These are phyloP conservation scores for Aspergillus latus DNA, from an alignment of 2,329 filamentous ascomycete species.

Conservation along the genomic window DNA sequence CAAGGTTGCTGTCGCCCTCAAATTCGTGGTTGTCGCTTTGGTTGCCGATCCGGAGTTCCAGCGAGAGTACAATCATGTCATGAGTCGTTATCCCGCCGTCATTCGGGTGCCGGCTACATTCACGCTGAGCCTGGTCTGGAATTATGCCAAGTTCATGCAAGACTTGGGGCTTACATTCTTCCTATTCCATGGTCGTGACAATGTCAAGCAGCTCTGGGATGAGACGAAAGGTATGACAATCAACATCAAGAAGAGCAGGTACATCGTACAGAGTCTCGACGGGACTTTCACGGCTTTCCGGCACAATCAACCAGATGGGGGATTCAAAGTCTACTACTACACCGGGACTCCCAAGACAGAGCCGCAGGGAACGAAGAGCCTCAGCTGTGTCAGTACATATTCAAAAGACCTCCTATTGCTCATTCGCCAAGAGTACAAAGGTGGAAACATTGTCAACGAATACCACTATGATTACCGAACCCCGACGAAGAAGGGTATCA, in stretches of 20 bases:
- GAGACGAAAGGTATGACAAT: constrained; percentile 53
- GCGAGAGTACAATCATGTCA: constrained; percentile 50
- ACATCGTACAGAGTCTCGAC: constrained; percentile 50
- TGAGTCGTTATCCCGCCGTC: constrained; percentile 35
- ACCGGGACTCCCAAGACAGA: constrained; percentile 46
- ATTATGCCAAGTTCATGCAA: constrained; percentile 48
- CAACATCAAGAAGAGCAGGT: constrained; percentile 47
- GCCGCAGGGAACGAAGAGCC: constrained; percentile 42
- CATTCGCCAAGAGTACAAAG: constrained; percentile 48
- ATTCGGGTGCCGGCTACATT: constrained; percentile 41
- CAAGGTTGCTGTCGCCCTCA: constrained; percentile 44
- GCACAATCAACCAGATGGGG: constrained; percentile 39
- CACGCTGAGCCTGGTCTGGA: constrained; percentile 49
- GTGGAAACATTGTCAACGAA: constrained; percentile 45
- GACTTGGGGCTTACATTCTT: constrained; percentile 49
- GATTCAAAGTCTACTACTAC: constrained; percentile 44
- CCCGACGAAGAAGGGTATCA: constrained; percentile 28
- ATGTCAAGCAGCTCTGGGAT: constrained; percentile 49
- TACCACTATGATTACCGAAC: constrained; percentile 51
- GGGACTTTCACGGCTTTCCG: constrained; percentile 53
- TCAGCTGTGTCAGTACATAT: constrained; percentile 52
- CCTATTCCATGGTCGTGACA: constrained; percentile 50
- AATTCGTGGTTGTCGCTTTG: constrained; percentile 52
- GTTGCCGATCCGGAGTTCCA: constrained; percentile 56
- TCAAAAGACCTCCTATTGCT: constrained; percentile 48